These are phyloP conservation scores for Chrysoporthe deuterocubensis DNA, from an alignment of 2,329 filamentous ascomycete species.

Conservation along the genomic window DNA sequence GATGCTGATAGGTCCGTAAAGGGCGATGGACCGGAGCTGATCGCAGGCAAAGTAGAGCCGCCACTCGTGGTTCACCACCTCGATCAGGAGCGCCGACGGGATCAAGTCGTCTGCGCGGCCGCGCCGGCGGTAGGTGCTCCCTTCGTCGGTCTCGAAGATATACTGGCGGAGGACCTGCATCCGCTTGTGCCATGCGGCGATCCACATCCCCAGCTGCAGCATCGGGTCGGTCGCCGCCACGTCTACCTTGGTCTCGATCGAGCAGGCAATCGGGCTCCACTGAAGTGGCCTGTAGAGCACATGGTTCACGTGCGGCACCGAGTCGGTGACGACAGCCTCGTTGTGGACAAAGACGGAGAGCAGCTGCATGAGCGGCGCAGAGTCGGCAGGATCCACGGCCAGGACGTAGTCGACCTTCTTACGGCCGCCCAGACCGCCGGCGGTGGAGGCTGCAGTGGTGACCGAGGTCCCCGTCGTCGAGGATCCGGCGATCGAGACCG, in stretches of 20 bases:
- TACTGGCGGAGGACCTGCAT: background rate
- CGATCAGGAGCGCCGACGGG: background rate
- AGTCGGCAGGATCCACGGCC: background rate
- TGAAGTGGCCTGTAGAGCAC: background rate
- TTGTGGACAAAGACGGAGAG: background rate
- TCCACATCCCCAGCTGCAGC: background rate
- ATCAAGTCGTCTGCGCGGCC: background rate
- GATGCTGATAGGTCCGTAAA: background rate
- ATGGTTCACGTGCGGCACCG: slow-evolving; percentile 1
- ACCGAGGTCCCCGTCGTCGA: too few relatives aligned
- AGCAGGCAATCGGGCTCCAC: background rate
- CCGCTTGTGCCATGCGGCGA: background rate
- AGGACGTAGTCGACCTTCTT: slow-evolving; percentile 2
- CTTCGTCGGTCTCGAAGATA: background rate
- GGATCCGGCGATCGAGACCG: too few relatives aligned
- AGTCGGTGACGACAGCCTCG: background rate
- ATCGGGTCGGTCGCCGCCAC: background rate
- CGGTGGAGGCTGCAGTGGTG: background rate
- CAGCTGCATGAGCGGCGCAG: background rate
- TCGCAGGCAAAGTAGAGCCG: slow-evolving; percentile 4
- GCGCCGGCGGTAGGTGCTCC: too few relatives aligned
- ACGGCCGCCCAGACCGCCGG: background rate
- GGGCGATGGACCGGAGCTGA: background rate
- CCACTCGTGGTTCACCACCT: background rate
- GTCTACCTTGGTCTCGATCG: background rate